Evolutionary conservation across 345 rosid genomes (phyloP).

Genomic region (Gossypium longicalyx): DNA sequence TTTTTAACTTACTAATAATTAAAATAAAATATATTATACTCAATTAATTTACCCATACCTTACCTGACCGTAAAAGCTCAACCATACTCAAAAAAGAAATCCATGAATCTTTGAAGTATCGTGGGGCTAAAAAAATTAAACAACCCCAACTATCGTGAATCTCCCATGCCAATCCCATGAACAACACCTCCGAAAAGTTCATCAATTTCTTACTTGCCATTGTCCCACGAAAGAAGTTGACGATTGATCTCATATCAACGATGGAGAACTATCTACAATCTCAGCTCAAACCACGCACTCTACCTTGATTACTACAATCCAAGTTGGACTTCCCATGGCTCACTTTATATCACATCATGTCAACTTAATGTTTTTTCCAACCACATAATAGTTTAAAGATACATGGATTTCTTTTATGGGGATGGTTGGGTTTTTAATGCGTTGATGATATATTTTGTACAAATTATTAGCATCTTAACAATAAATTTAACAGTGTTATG

Average conservation of each 20-base stretch:
- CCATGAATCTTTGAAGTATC: too few relatives aligned
- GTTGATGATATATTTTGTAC: too few relatives aligned
- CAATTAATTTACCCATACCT: too few relatives aligned
- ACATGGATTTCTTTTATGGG: too few relatives aligned
- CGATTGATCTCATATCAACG: slow-evolving; percentile 61
- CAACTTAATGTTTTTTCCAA: not conserved
- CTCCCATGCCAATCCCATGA: slow-evolving; percentile 11
- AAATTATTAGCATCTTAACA: too few relatives aligned
- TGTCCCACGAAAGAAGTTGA: slow-evolving; percentile 41
- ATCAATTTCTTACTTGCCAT: slow-evolving; percentile 60
- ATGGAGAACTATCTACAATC: slow-evolving; percentile 52
- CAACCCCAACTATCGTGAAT: too few relatives aligned
- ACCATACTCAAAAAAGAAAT: too few relatives aligned
- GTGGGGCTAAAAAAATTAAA: too few relatives aligned
- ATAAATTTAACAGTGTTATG: too few relatives aligned
- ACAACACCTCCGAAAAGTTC: slow-evolving; percentile 26
- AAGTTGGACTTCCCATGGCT: slow-evolving; percentile 51
- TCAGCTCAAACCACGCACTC: slow-evolving; percentile 52
- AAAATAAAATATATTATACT: too few relatives aligned
- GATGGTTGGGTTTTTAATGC: fast-evolving
- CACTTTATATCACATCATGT: slow-evolving; percentile 59
- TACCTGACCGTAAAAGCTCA: too few relatives aligned
- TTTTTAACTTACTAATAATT: fast-evolving
- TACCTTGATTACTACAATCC: slow-evolving; percentile 56
- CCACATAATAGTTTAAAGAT: too few relatives aligned